These are phyloP conservation scores for Fusarium tjaetaba DNA, from an alignment of 2,329 filamentous ascomycete genomes.

Conservation along the genomic window DNA sequence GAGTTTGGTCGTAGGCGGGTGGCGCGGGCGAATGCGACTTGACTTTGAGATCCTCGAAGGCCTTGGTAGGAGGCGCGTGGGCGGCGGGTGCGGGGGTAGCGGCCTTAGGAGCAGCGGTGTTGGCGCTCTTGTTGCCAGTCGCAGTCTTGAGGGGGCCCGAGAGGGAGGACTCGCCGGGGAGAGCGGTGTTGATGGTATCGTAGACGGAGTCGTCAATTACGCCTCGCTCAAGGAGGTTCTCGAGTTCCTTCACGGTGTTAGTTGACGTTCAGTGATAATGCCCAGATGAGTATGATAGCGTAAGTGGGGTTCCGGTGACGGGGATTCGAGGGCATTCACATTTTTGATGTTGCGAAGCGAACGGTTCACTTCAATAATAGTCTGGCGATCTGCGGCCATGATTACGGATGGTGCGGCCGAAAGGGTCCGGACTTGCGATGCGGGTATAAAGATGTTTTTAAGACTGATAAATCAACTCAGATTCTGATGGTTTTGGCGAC, in stretches of 20 bases:
- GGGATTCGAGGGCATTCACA: constrained; percentile 56
- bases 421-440: constrained; percentile 2
- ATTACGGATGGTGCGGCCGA: constrained; percentile 29
- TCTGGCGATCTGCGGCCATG: constrained; percentile 65
- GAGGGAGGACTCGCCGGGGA: constrained; percentile 76
- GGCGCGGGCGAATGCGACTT: constrained; percentile 53
- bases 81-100: constrained; percentile 45
- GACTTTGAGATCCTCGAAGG: constrained; percentile 56
- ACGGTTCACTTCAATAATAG: constrained; percentile 78
- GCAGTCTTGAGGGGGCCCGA: constrained; percentile 58
- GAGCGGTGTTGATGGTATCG: constrained; percentile 76
- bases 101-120: constrained; percentile 43
- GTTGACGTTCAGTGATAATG: background rate
- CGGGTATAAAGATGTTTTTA: background rate
- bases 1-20: constrained; percentile 63
- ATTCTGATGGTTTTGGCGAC: background rate
- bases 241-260: constrained; percentile 75
- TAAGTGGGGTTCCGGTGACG: too few species aligned
- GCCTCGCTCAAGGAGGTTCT: constrained; percentile 84
- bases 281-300: background rate
- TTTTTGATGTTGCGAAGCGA: constrained; percentile 89
- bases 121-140: constrained; percentile 47
- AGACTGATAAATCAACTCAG: background rate
- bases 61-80: constrained; percentile 49
- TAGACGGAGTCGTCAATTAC: constrained; percentile 81